phyloP scores from a whole-genome alignment of 345 rosid genomes.

The Fremontodendron californicum region DNA sequence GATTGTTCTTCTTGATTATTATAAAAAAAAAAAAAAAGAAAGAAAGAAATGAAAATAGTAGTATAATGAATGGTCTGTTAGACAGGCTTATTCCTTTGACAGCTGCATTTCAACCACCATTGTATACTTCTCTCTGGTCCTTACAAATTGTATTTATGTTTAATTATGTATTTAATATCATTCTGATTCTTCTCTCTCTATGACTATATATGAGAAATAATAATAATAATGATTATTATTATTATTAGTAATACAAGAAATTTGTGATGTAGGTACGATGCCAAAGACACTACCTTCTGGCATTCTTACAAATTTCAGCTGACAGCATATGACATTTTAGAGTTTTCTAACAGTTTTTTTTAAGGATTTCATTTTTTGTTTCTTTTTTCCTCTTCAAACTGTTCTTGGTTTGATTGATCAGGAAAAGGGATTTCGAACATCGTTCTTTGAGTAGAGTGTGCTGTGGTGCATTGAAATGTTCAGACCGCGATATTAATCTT shows the following conservation, averaged over 20 bases:
- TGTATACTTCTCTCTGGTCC: neutral
- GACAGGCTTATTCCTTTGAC: constrained; percentile 6
- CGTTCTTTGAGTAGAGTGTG: too few species aligned
- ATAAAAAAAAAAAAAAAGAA: neutral
- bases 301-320: neutral
- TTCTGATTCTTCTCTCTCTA: neutral
- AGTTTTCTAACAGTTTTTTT: neutral
- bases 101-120: constrained; percentile 12
- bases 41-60: neutral
- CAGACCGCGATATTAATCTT: too few species aligned
- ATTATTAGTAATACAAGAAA: neutral
- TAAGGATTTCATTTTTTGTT: neutral
- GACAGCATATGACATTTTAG: neutral
- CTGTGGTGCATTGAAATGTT: too few species aligned
- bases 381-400: neutral
- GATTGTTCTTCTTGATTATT: neutral
- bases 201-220: neutral
- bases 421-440: neutral
- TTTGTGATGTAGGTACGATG: neutral
- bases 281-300: neutral
- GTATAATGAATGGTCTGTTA: neutral
- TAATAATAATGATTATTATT: too few species aligned
- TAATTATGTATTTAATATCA: too few species aligned
- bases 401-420: neutral
- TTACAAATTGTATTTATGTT: neutral